Evolutionary conservation across 176 grass and related monocot genomes (phyloP), one percentile per base, ranked within the genome.

Genomic region (Zoysia japonica): DNA sequence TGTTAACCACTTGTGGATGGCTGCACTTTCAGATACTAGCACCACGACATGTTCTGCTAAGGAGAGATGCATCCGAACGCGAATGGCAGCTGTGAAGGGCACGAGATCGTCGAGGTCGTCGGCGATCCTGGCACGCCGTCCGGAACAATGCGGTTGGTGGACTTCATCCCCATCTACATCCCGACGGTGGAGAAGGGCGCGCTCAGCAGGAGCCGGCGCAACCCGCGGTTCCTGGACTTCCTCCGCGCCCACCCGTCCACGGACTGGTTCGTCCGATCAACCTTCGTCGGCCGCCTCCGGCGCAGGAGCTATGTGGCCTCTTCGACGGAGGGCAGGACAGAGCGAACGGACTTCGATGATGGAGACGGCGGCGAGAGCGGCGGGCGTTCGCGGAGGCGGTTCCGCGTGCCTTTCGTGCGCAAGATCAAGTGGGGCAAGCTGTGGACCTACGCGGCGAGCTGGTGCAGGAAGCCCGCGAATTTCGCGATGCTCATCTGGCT

Each of bases 161-260:
- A 99, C 76, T 90, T 90, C 88, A 93, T 93, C 67, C 88, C 92
- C 9, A 82, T 99, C 60, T 93, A 89, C 82, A 89, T 93, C 35
- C 90, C 96, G 0, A 54, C 86, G 6, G 78, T 93, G 37, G 90
- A 95, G 65, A 78, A 50, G 46, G 82, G 81, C 28, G 84, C 82
- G 11, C 49, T 88, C 4, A 66, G 67, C 17, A 76, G 47, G 28
- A 72, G 70, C 77, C 48, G 8, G 72, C 85, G 77, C 60, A 71
- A 89, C 77, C 74, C 41, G 60, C 86, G 91, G 74, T 94, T 94
- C 59, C 20, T 94, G 20, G 95, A 97, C 60, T 97, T 97, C 78
- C 92, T 97, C 17, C 81, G 80, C 85, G 89, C 92, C 16, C 89
- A 56, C 56, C 95, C 95, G 16, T 85, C 92, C 65, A 92, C 70